Evolutionary conservation across 2,329 filamentous ascomycete genomes (phyloP), one percentile per base, ranked within the genome.

Genomic region (Aspergillus ruber): DNA sequence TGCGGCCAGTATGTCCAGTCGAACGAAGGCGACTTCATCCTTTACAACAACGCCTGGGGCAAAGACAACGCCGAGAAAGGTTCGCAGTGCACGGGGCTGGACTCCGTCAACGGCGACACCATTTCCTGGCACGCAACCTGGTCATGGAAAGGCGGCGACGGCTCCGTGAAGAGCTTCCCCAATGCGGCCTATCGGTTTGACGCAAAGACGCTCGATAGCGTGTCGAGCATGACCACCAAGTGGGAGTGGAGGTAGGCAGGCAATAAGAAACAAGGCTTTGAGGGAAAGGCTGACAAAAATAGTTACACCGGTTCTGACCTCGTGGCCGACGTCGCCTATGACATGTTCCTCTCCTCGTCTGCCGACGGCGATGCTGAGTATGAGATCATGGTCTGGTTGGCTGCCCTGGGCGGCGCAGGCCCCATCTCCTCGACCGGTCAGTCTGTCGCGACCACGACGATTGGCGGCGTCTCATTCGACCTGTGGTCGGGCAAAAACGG

Each of bases 361-460:
- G 71, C 77, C 1, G 65, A 66, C 25, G 72, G 69, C 38, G 60
- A 54, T 42, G 60, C 72, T n/a, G 70, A 79, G 56, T 83, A 80
- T 58, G 82, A 85, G 65, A 70, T 85, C 56, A 85, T 85, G 82
- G 74, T 85, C 54, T 85, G 82, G 82, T 70, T 83, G 41, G 76
- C 71, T 3, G 78, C 77, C 25, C 64, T 82, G 40, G 79, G 77
- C 21, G 75, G 76, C 44, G 79, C 78, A 2, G 79, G 79, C 4
- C 78, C 80, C 20, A 81, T 84, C 68, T 67, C 65, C 7, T 64
- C 62, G 17, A 65, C 59, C 1, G 79, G 80, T 44, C 69, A 66
- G 15, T 56, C 78, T 5, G 71, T 83, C 53, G 79, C 75, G 3
- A 80, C 73, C 1, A 69, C 75, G 10, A 78, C 70, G 10, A 70